Conservation (phyloP, 1,284 basidiomycete species). For the Pseudozyma hubeiensis region DNA sequence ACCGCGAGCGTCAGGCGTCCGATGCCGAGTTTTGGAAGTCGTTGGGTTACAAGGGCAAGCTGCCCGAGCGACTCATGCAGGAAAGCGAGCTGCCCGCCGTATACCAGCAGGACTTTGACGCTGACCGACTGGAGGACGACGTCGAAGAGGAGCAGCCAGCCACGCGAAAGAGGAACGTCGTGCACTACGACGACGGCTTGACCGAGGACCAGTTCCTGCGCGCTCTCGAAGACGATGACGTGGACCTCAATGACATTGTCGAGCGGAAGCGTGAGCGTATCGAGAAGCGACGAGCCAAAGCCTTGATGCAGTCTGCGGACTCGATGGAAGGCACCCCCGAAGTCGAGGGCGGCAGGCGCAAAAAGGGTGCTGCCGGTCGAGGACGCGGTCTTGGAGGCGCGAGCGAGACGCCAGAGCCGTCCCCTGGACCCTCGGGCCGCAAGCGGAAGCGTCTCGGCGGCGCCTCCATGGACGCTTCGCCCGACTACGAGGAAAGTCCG, state of each 20-base stretch:
- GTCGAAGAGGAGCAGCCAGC: conserved; percentile 75
- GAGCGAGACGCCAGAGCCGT: conserved; percentile 52
- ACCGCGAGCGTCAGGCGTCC: conserved; percentile 82
- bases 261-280: conserved; percentile 68
- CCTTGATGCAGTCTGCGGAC: conserved; percentile 38
- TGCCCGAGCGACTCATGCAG: conserved; percentile 83
- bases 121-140: conserved; percentile 51
- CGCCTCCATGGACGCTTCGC: conserved; percentile 45
- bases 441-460: conserved; percentile 62
- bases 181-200: conserved; percentile 93
- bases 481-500: conserved; percentile 44
- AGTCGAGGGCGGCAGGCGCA: conserved; percentile 36
- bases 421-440: conserved; percentile 53
- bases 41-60: conserved; percentile 74
- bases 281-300: conserved; percentile 63
- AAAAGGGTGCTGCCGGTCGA: conserved; percentile 37
- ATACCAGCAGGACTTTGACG: conserved; percentile 79
- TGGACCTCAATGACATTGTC: conserved; percentile 74
- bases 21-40: conserved; percentile 79
- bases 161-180: conserved; percentile 84
- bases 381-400: conserved; percentile 32
- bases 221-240: conserved; percentile 87
- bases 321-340: conserved; percentile 60
- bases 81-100: conserved; percentile 91
- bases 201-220: conserved; percentile 84